A percentile compares a stretch with the other conserved stretches of the same genome.
Evolutionary conservation across 495 filamentous ascomycete species (phyloP).

Genomic region (Neurospora terricola): DNA sequence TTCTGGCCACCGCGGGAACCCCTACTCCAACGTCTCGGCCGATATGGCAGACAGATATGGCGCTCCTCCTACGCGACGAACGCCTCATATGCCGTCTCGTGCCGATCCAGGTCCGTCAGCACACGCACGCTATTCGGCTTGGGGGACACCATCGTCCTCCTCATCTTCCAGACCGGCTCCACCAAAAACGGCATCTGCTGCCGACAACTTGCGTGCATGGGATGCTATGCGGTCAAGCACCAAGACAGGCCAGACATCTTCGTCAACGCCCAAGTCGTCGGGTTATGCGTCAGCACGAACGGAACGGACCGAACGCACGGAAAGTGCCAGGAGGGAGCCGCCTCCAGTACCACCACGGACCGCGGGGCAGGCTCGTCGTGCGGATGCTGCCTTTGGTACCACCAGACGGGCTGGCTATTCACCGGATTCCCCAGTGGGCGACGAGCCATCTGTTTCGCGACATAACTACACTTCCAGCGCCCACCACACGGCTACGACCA

Average conservation of each 20-base stretch:
- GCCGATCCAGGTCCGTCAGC: conserved; percentile 10
- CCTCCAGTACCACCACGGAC: conserved; percentile 26
- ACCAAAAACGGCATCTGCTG: conserved; percentile 47
- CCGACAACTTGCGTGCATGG: conserved; percentile 56
- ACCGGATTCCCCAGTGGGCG: conserved; percentile 30
- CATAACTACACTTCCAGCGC: conserved; percentile 31
- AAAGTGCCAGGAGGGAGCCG: conserved; percentile 3
- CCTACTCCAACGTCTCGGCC: conserved; percentile 36
- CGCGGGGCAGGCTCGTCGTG: conserved; percentile 31
- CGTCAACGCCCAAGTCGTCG: not conserved
- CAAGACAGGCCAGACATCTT: conserved; percentile 3
- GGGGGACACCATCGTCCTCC: conserved; percentile 19
- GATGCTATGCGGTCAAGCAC: conserved; percentile 46
- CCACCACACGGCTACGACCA: conserved; percentile 9
- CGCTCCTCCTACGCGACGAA: conserved; percentile 38
- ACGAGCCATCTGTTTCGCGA: conserved; percentile 35
- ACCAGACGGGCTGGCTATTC: conserved; percentile 26
- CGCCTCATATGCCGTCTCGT: conserved; percentile 21
- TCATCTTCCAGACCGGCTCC: conserved; percentile 22
- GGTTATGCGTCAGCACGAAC: conserved; percentile 15
- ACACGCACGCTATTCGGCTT: conserved; percentile 13
- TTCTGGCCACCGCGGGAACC: conserved; percentile 42
- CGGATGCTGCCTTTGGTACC: conserved; percentile 36
- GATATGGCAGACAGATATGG: conserved; percentile 21
- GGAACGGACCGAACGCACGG: conserved; percentile 14